Conservation (phyloP, 208 protist species). For the Acanthamoeba castellanii region DNA sequence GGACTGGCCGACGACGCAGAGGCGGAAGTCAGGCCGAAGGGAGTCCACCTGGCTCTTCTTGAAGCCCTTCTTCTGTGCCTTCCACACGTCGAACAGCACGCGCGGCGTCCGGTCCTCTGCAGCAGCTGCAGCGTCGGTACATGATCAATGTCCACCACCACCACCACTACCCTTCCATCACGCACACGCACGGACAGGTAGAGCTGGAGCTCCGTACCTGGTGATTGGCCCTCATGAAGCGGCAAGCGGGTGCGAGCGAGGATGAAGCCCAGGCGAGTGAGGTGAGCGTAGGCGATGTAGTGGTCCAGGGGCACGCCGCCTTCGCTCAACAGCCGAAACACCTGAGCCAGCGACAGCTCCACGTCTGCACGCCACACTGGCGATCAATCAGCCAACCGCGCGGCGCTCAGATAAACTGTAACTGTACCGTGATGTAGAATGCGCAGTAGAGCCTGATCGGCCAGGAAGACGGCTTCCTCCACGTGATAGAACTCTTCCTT, state of each 20-base stretch:
- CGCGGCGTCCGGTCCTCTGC: background rate
- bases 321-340: background rate
- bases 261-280: conserved; percentile 42
- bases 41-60: conserved; percentile 45
- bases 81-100: conserved; percentile 22
- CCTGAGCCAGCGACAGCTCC: conserved; percentile 29
- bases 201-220: too few species aligned
- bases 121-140: too few species aligned
- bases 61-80: conserved; percentile 33
- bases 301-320: conserved; percentile 11
- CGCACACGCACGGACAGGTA: background rate
- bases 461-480: conserved; percentile 15
- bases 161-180: background rate
- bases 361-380: background rate
- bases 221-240: background rate
- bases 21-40: background rate
- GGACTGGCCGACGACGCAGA: background rate
- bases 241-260: background rate
- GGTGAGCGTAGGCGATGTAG: conserved; percentile 10
- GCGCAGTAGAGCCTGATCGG: conserved; percentile 22
- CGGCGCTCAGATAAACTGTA: too few species aligned
- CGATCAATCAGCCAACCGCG: too few species aligned
- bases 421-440: conserved; percentile 13
- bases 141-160: too few species aligned
- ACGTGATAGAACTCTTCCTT: conserved; percentile 31